phyloP scores from a whole-genome alignment of 2,329 filamentous ascomycete genomes.

The Furcasterigmium sp. region DNA sequence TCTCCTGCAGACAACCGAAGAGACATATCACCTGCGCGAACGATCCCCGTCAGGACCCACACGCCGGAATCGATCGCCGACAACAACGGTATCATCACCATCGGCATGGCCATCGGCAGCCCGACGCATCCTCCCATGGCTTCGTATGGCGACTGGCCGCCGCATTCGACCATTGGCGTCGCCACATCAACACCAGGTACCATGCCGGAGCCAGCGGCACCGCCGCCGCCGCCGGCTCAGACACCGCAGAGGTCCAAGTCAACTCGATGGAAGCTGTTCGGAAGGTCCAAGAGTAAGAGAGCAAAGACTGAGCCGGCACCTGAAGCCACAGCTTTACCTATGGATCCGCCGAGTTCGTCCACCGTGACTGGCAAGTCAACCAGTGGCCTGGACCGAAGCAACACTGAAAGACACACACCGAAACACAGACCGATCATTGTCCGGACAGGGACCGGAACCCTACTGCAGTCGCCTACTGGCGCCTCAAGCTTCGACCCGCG shows the following conservation, averaged over 20 bases:
- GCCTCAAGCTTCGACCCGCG: constrained; percentile 11
- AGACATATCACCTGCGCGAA: constrained; percentile 22
- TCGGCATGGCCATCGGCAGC: constrained; percentile 72
- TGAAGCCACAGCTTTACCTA: constrained; percentile 27
- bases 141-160: constrained; percentile 18
- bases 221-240: constrained; percentile 4
- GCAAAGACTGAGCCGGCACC: constrained; percentile 10
- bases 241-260: constrained; percentile 39
- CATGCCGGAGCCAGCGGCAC: constrained; percentile 8
- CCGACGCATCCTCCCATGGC: constrained; percentile 42
- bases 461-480: constrained; percentile 4
- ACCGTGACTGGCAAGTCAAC: background rate
- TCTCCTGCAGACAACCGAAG: constrained; percentile 35
- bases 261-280: constrained; percentile 56
- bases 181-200: constrained; percentile 1
- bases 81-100: constrained; percentile 37
- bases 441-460: constrained; percentile 35
- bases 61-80: constrained; percentile 38
- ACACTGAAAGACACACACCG: constrained; percentile 26
- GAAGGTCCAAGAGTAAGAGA: constrained; percentile 31
- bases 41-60: constrained; percentile 30
- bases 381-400: constrained; percentile 24
- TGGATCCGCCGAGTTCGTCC: background rate
- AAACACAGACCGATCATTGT: constrained; percentile 39
- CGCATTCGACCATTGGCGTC: constrained; percentile 14